A percentile compares a stretch with the other conserved stretches of the same genome.
Evolutionary conservation across 2,329 filamentous ascomycete species (phyloP).

Genomic region (Paraconiothyrium brasiliense): DNA sequence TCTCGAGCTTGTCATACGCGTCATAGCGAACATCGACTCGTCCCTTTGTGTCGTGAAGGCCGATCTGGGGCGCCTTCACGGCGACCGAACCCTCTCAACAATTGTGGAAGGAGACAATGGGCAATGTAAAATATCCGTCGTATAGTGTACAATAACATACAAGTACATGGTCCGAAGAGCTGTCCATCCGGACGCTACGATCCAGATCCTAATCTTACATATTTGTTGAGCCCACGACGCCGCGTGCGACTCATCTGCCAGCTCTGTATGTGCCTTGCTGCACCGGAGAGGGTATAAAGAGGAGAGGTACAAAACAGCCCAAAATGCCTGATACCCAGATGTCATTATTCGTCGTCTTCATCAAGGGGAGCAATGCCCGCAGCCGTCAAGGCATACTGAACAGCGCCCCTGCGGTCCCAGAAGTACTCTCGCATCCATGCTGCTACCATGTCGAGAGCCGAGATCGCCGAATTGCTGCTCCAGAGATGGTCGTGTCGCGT

Average conservation of each 20-base stretch:
- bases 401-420: slow-evolving; percentile 45
- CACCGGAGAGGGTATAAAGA: slow-evolving; percentile 30
- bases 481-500: slow-evolving; percentile 43
- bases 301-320: slow-evolving; percentile 23
- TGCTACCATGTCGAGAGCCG: slow-evolving; percentile 44
- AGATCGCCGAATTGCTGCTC: slow-evolving; percentile 43
- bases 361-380: slow-evolving; percentile 41
- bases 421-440: slow-evolving; percentile 49
- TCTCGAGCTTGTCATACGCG: not conserved
- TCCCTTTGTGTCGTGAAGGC: not conserved
- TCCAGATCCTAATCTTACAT: slow-evolving; percentile 12
- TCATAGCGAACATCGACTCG: not conserved
- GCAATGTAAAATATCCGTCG: not conserved
- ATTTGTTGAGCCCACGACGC: not conserved
- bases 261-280: slow-evolving; percentile 18
- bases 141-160: not conserved
- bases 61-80: not conserved
- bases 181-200: slow-evolving; percentile 20
- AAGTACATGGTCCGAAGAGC: slow-evolving; percentile 22
- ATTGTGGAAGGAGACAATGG: not conserved
- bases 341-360: slow-evolving; percentile 33
- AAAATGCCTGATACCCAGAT: slow-evolving; percentile 8
- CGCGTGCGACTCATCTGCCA: slow-evolving; percentile 4
- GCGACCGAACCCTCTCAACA: not conserved
- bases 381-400: slow-evolving; percentile 40